Conservation (phyloP, 495 filamentous ascomycete genomes). For the Letharia lupina region DNA sequence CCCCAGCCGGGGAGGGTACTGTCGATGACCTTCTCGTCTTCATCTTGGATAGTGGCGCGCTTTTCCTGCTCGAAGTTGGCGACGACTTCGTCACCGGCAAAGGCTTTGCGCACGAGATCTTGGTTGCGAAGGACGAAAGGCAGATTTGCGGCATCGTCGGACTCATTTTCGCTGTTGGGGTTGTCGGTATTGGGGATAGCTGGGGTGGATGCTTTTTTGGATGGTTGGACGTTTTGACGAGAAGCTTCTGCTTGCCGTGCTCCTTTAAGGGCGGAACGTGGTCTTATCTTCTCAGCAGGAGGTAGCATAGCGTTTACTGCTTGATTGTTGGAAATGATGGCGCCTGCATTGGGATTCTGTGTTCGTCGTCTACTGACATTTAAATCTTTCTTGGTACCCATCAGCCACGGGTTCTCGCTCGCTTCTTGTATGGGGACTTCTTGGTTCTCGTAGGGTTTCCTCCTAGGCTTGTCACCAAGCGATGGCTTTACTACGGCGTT, state of each 20-base stretch:
- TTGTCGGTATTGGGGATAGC: conserved; percentile 22
- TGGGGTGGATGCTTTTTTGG: conserved; percentile 15
- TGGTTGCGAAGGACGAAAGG: conserved; percentile 67
- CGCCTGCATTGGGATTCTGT: conserved; percentile 13
- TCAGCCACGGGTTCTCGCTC: conserved; percentile 16
- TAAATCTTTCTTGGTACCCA: neutral
- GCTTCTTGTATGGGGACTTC: neutral
- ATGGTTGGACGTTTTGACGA: conserved; percentile 5
- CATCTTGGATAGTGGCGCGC: conserved; percentile 57
- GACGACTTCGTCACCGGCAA: conserved; percentile 84
- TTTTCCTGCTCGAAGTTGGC: conserved; percentile 79
- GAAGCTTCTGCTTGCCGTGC: conserved; percentile 20
- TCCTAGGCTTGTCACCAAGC: neutral
- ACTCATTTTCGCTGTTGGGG: conserved; percentile 47
- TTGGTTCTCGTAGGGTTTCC: neutral
- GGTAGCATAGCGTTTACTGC: conserved; percentile 18
- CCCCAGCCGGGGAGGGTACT: conserved; percentile 91
- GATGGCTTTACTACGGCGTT: neutral
- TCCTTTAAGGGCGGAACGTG: conserved; percentile 24
- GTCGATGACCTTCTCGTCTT: conserved; percentile 79
- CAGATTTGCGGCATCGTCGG: conserved; percentile 35
- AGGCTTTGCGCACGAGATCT: conserved; percentile 73
- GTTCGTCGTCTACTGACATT: conserved; percentile 1
- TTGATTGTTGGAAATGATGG: conserved; percentile 27
- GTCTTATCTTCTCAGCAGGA: conserved; percentile 19